A percentile compares a stretch with the other conserved stretches of the same genome.
Conservation (phyloP, 306 rosid species). For the Quercus robur region DNA sequence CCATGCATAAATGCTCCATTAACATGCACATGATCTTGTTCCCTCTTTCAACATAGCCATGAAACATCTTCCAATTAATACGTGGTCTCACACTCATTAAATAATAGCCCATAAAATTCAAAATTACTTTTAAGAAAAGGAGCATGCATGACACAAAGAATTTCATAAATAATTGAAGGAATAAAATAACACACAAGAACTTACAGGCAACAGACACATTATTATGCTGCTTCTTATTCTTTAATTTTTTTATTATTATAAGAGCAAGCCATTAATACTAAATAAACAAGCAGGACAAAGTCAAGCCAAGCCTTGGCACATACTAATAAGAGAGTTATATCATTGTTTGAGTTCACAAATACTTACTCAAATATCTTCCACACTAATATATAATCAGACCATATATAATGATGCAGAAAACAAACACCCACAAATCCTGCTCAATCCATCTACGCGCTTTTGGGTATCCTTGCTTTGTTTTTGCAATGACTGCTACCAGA, state of each 20-base stretch:
- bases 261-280: slow-evolving; percentile 20
- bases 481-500: slow-evolving; percentile 20
- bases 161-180: slow-evolving; percentile 1
- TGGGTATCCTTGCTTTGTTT: slow-evolving; percentile 15
- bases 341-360: slow-evolving; percentile 38
- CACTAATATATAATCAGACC: slow-evolving; percentile 22
- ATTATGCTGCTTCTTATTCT: slow-evolving; percentile 14
- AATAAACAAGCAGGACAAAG: slow-evolving; percentile 26
- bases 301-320: slow-evolving; percentile 25
- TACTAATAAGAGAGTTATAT: slow-evolving; percentile 19
- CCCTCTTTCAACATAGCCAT: slow-evolving; percentile 37
- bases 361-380: slow-evolving; percentile 28
- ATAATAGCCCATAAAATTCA: not conserved
- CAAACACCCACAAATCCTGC: slow-evolving; percentile 45
- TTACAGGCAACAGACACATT: slow-evolving; percentile 36
- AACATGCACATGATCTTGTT: slow-evolving; percentile 70
- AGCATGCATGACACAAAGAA: not conserved
- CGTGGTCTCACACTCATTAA: slow-evolving; percentile 16
- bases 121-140: not conserved
- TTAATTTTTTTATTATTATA: not conserved
- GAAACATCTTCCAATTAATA: slow-evolving; percentile 42
- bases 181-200: not conserved
- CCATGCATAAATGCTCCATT: slow-evolving; percentile 53
- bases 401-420: slow-evolving; percentile 35
- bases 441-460: slow-evolving; percentile 47